Conservation (phyloP, 2,329 filamentous ascomycete species). For the Sporothrix globosa region DNA sequence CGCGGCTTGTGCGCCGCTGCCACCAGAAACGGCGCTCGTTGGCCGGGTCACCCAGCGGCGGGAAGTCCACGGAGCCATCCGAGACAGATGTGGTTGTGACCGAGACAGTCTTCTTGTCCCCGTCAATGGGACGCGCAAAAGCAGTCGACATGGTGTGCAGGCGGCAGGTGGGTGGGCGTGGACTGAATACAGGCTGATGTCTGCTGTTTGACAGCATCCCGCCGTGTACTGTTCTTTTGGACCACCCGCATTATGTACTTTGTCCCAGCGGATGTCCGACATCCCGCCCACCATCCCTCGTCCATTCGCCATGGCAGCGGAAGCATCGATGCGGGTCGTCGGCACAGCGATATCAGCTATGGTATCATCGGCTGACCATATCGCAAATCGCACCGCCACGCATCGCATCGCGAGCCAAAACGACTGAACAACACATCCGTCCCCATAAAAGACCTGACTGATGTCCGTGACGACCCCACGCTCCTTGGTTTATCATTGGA, state of each 20-base stretch:
- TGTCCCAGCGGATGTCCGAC: background rate
- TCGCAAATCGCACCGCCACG: too few species aligned
- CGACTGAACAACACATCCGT: background rate
- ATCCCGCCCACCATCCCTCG: background rate
- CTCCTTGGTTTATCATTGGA: background rate
- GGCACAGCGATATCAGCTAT: background rate
- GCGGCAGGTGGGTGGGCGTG: background rate
- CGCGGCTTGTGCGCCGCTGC: conserved; percentile 37
- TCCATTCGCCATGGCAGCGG: background rate
- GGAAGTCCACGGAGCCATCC: background rate
- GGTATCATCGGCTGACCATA: conserved; percentile 20
- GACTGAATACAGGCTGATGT: too few species aligned
- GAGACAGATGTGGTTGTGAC: background rate
- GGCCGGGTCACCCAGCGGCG: conserved; percentile 21
- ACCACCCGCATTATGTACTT: background rate
- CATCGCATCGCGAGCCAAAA: conserved; percentile 1
- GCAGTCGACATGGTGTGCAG: background rate
- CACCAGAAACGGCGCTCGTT: conserved; percentile 42
- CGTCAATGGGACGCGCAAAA: background rate
- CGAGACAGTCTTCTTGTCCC: conserved; percentile 15
- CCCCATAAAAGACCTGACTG: background rate
- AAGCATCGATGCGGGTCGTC: background rate
- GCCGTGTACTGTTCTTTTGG: background rate
- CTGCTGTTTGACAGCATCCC: too few species aligned
- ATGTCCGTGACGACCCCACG: background rate